Base-by-base conservation (phyloP, 2,329 filamentous ascomycete genomes). In the Cyphellophora attinorum region DNA sequence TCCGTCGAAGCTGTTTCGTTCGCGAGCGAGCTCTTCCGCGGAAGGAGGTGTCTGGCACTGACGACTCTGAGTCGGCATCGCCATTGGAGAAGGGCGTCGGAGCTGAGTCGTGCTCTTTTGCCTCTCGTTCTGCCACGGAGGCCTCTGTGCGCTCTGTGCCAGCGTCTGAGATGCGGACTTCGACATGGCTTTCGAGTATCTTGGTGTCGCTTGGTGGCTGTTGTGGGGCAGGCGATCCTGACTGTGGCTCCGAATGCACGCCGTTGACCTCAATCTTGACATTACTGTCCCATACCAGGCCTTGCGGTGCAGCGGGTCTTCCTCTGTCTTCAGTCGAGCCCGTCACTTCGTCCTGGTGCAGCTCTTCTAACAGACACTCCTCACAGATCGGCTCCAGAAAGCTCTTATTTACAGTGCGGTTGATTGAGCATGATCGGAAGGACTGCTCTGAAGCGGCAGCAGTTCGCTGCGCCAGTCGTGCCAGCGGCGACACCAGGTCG, bases 371-470 rank as follows among this genome's bases (percentile, higher is more conserved):
- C 6, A 49, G 31, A 32, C 47, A 49, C 18, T 46, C 41, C 15
- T 49, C 45, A 29, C 45, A 49, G 19, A 49, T 43, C 11, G 41
- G 47, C 23, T 49, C 47, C 10, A 48, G 34, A 21, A 49, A 49
- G n/a, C 38, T 36, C 27, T 35, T 42, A 15, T 44, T 19, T n/a
- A 45, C 39, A 5, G 25, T 36, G 10, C 17, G 21, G 29, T 40
- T 41, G 16, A 35, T 16, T n/a, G 42, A 35, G 31, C 45, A 48
- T n/a, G n/a, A n/a, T n/a, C n/a, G n/a, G n/a, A n/a, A n/a, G n/a
- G n/a, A n/a, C n/a, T n/a, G n/a, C n/a, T n/a, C n/a, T n/a, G n/a
- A n/a, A n/a, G n/a, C n/a, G n/a, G n/a, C n/a, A n/a, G n/a, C n/a
- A n/a, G n/a, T n/a, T n/a, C n/a, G n/a, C n/a, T n/a, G n/a, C n/a